A percentile compares a stretch with the other conserved stretches of the same genome.
These are phyloP conservation scores for Auricularia sp. DNA, from an alignment of 768 basidiomycete genomes.

Conservation along the genomic window DNA sequence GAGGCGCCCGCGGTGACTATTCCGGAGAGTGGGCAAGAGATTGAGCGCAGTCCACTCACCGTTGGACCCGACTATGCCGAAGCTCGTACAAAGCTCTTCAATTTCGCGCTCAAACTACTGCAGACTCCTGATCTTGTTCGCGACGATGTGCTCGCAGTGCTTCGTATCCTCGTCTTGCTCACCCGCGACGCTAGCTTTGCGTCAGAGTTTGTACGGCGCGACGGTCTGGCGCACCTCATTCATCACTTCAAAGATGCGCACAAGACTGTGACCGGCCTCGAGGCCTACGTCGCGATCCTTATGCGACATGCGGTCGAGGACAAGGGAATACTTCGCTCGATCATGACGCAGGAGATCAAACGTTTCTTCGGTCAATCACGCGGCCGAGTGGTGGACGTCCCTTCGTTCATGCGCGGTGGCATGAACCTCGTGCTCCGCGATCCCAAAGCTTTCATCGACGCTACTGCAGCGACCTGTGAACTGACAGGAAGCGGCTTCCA, in stretches of 20 bases:
- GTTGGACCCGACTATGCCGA: constrained; percentile 54
- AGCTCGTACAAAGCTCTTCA: constrained; percentile 59
- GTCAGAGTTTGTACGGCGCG: constrained; percentile 53
- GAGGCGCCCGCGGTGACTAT: constrained; percentile 55
- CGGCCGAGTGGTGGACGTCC: constrained; percentile 49
- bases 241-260: background rate
- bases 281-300: constrained; percentile 77
- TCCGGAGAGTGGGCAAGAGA: constrained; percentile 59
- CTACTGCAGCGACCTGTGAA: constrained; percentile 59
- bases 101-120: constrained; percentile 68
- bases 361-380: constrained; percentile 71
- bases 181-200: constrained; percentile 64
- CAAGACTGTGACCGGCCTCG: constrained; percentile 49
- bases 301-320: constrained; percentile 92
- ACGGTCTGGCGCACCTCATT: constrained; percentile 58
- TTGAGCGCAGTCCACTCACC: constrained; percentile 22
- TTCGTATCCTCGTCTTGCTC: constrained; percentile 77
- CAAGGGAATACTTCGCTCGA: constrained; percentile 42
- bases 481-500: constrained; percentile 51
- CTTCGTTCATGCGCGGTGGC: constrained; percentile 64
- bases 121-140: constrained; percentile 51
- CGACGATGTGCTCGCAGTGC: constrained; percentile 72
- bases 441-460: constrained; percentile 62
- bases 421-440: constrained; percentile 76
- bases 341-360: constrained; percentile 79